These are phyloP conservation scores for Dendrothele bispora DNA, from an alignment of 768 basidiomycete genomes.

Conservation along the genomic window DNA sequence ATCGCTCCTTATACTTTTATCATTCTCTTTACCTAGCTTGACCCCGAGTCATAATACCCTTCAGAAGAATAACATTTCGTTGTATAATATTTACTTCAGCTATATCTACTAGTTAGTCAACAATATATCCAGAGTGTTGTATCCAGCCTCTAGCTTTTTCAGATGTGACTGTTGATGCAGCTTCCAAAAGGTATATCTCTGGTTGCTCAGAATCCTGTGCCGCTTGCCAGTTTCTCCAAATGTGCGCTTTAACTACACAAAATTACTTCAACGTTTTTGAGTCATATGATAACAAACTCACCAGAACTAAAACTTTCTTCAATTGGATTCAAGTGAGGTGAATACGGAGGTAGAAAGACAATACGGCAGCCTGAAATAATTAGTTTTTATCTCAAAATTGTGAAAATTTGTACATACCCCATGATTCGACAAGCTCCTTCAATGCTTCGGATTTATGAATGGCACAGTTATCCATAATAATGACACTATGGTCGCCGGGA, in stretches of 20 bases:
- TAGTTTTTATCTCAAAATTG: too few relatives aligned
- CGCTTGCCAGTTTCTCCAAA: conserved; percentile 16
- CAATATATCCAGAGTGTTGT: conserved; percentile 17
- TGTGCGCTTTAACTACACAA: conserved; percentile 22
- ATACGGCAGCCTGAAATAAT: too few relatives aligned
- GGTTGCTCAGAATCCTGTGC: conserved; percentile 10
- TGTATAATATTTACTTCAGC: too few relatives aligned
- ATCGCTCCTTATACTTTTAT: too few relatives aligned
- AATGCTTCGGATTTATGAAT: conserved; percentile 26
- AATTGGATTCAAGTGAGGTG: conserved; percentile 36
- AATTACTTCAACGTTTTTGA: neutral
- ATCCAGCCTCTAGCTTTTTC: conserved; percentile 28
- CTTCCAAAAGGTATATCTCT: conserved; percentile 18
- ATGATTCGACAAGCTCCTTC: conserved; percentile 18
- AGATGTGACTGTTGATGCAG: conserved; percentile 20
- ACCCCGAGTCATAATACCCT: too few relatives aligned
- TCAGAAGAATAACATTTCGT: too few relatives aligned
- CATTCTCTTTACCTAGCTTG: too few relatives aligned
- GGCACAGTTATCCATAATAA: conserved; percentile 30
- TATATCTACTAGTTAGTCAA: too few relatives aligned
- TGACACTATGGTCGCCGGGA: conserved; percentile 21
- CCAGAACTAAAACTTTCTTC: conserved; percentile 30
- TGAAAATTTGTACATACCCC: too few relatives aligned
- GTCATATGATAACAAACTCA: conserved; percentile 12
- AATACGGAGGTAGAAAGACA: conserved; percentile 32